These are phyloP conservation scores for Hirschfeldia incana DNA, from an alignment of 345 rosid species.

Conservation along the genomic window DNA sequence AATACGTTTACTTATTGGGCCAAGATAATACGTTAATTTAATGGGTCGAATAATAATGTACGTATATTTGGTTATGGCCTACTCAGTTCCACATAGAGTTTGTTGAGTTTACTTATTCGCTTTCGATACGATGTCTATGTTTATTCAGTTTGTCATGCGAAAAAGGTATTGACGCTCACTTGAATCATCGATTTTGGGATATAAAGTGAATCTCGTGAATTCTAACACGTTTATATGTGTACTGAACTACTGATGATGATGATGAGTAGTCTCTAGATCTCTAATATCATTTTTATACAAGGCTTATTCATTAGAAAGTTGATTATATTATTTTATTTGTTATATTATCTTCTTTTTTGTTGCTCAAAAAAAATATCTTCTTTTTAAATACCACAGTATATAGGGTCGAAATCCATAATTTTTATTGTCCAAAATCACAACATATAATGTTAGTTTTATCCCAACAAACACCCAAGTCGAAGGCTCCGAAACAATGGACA, in stretches of 20 bases:
- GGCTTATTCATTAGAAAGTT: background rate
- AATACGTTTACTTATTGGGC: constrained; percentile 60
- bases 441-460: too few relatives aligned
- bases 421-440: too few relatives aligned
- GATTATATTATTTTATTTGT: background rate
- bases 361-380: too few relatives aligned
- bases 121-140: too few relatives aligned
- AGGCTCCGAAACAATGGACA: too few relatives aligned
- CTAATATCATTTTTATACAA: background rate
- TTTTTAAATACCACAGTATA: too few relatives aligned
- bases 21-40: constrained; percentile 24
- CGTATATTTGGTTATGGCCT: background rate
- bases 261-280: background rate
- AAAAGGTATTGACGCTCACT: background rate
- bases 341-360: background rate
- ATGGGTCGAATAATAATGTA: background rate
- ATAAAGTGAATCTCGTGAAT: background rate
- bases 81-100: background rate
- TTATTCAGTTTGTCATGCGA: background rate
- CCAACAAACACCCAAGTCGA: too few relatives aligned
- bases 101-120: too few relatives aligned
- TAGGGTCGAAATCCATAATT: too few relatives aligned
- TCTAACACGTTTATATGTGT: background rate
- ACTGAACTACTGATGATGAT: background rate
- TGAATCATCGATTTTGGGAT: background rate